Evolutionary conservation across 495 filamentous ascomycete species (phyloP).

Genomic region (Talaromyces nanjingensis): DNA sequence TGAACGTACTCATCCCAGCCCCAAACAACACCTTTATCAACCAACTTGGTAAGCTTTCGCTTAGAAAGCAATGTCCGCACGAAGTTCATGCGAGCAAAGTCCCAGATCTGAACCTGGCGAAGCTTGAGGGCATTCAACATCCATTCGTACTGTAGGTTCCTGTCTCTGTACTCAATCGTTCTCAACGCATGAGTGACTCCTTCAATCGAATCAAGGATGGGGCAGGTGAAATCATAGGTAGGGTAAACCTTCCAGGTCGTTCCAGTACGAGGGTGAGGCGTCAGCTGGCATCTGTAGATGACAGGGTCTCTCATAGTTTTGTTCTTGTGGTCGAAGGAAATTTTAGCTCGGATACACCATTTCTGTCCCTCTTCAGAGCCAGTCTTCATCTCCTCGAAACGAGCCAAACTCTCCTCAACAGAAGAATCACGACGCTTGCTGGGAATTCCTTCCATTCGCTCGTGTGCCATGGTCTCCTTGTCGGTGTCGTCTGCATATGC

Average conservation of each 20-base stretch:
- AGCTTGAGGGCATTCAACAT: conserved; percentile 81
- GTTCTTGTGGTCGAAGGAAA: conserved; percentile 75
- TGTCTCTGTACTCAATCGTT: conserved; percentile 95
- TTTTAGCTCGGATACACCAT: conserved; percentile 87
- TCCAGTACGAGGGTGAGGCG: conserved; percentile 86
- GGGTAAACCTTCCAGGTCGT: conserved; percentile 91
- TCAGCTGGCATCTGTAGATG: conserved; percentile 79
- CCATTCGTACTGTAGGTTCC: conserved; percentile 97
- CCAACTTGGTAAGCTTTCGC: conserved; percentile 90
- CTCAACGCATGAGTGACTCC: conserved; percentile 92
- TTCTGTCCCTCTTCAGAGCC: conserved; percentile 66
- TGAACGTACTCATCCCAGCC: conserved; percentile 74
- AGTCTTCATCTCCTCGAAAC: conserved; percentile 84
- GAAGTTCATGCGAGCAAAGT: conserved; percentile 96
- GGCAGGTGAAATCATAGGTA: conserved; percentile 91
- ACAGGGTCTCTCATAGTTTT: conserved; percentile 87
- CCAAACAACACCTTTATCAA: conserved; percentile 77
- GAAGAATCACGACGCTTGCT: conserved; percentile 68
- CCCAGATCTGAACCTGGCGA: conserved; percentile 90
- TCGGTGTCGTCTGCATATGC: conserved; percentile 90
- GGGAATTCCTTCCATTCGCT: conserved; percentile 69
- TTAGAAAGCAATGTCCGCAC: conserved; percentile 85
- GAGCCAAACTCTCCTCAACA: conserved; percentile 72
- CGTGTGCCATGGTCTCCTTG: conserved; percentile 74
- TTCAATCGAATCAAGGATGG: conserved; percentile 83